A percentile compares a stretch with the other conserved stretches of the same genome.
These are phyloP conservation scores for Candida tammaniensis DNA, from an alignment of 805 yeast species.

Conservation along the genomic window DNA sequence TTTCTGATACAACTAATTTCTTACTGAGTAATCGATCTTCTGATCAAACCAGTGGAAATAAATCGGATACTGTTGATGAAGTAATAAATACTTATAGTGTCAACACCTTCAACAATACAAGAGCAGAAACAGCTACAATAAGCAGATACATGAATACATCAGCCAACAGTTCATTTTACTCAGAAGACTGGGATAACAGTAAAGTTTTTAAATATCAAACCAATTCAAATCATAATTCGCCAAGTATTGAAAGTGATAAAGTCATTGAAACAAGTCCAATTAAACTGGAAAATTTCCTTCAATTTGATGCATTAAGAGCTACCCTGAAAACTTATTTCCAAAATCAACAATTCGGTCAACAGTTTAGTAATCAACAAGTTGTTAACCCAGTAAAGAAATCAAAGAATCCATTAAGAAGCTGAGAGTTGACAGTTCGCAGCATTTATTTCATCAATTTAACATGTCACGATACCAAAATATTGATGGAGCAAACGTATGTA, in stretches of 20 bases:
- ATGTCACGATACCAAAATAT: constrained; percentile 7
- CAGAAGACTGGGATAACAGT: constrained; percentile 14
- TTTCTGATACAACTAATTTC: too few species aligned
- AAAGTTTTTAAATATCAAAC: too few species aligned
- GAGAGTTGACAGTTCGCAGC: constrained; percentile 1
- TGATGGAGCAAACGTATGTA: constrained; percentile 5
- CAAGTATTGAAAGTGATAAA: too few species aligned
- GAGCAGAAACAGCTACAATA: not conserved
- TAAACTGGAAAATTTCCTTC: constrained; percentile 13
- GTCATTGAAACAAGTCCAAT: too few species aligned
- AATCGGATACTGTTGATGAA: constrained; percentile 4
- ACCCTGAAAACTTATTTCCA: constrained; percentile 7
- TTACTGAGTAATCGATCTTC: too few species aligned
- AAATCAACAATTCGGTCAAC: not conserved
- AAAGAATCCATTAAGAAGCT: constrained; percentile 7
- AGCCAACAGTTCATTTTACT: constrained; percentile 13
- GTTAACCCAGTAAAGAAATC: not conserved
- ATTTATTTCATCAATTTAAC: not conserved
- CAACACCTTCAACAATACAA: not conserved
- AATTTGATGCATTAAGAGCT: constrained; percentile 12
- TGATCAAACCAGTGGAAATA: too few species aligned
- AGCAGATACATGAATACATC: constrained; percentile 2
- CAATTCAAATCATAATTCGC: too few species aligned
- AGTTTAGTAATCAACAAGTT: not conserved
- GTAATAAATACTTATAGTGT: constrained; percentile 7